Evolutionary conservation across 495 filamentous ascomycete species (phyloP), one percentile per base, ranked within the genome.

Genomic region (Penicillium verhagenii): DNA sequence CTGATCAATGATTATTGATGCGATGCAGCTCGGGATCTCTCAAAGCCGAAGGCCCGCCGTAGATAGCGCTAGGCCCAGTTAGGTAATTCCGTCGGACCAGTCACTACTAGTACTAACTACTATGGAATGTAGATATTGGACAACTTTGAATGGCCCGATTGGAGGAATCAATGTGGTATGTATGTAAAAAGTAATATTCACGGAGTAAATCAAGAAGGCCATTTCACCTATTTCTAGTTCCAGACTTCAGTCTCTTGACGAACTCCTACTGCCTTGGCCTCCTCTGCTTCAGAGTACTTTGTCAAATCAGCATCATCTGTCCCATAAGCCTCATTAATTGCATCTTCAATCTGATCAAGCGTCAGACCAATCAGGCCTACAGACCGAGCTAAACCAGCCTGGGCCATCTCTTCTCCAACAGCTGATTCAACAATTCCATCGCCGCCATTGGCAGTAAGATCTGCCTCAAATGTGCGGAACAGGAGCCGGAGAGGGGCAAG

Each of bases 391-490:
- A 70, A 72, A 2, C 73, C 75, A 14, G 68, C 43, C 45, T 68
- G 62, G 18, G 61, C 67, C 71, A 73, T 73, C 23, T 70, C 63
- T 49, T 72, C 69, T 18, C 75, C 75, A 6, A 78, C 70, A 0
- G 68, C 65, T 23, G 61, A 54, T 55, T 75, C 67, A 25, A 78
- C 71, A 11, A 66, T 57, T 2, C 75, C 75, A 9, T 70, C 68
- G 23, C 75, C 75, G 37, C 75, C 73, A 25, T 75, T 73, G 16
- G 61, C 21, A 1, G 59, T 38, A 11, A 74, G 57, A 49, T 78
- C 73, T 7, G 57, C 55, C 42, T 75, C 70, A 43, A 76, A 72
- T 1, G 63, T 59, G 23, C 57, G 67, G 50, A 69, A 70, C 6
- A 71, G 45, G 1, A 62, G 54, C 10, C 70, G 68, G 19, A 78